phyloP scores from a whole-genome alignment of 225 moss, liverwort and hornwort species.

The Physcomitrellopsis africana region DNA sequence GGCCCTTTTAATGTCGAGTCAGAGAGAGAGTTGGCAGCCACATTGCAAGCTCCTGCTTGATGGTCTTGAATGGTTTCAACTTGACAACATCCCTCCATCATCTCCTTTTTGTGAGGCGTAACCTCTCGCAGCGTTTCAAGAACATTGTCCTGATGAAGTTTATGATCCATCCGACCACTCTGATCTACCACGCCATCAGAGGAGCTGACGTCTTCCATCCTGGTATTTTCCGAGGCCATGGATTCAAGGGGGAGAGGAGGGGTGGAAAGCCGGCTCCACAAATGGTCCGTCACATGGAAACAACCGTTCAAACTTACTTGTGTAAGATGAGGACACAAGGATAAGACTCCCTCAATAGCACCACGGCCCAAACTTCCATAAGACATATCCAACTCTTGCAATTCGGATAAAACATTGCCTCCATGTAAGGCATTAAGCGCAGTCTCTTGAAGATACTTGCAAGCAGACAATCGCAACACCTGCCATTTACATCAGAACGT shows the following conservation, averaged over 20 bases:
- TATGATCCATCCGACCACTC: conserved; percentile 22
- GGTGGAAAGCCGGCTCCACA: conserved; percentile 60
- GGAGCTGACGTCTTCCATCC: conserved; percentile 58
- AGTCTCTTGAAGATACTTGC: conserved; percentile 67
- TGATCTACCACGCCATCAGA: conserved; percentile 34
- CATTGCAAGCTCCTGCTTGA: conserved; percentile 8
- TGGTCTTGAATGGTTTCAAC: background rate
- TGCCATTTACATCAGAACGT: conserved; percentile 26
- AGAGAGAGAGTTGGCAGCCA: background rate
- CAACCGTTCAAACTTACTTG: conserved; percentile 71
- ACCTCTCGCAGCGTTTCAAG: conserved; percentile 13
- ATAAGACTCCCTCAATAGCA: conserved; percentile 71
- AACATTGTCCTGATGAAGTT: background rate
- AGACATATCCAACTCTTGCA: conserved; percentile 69
- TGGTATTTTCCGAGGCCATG: conserved; percentile 40
- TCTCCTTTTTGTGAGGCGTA: conserved; percentile 16
- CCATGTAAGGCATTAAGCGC: conserved; percentile 73
- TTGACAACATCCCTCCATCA: conserved; percentile 14
- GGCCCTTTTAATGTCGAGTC: conserved; percentile 30
- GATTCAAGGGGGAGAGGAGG: conserved; percentile 33
- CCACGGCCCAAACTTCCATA: conserved; percentile 65
- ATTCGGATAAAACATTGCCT: conserved; percentile 60
- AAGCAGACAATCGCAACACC: conserved; percentile 72
- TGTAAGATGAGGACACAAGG: conserved; percentile 64
- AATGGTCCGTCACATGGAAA: conserved; percentile 61